A percentile compares a stretch with the other conserved stretches of the same genome.
These are phyloP conservation scores for Aspergillus wentii DNA, from an alignment of 495 filamentous ascomycete genomes.

Conservation along the genomic window DNA sequence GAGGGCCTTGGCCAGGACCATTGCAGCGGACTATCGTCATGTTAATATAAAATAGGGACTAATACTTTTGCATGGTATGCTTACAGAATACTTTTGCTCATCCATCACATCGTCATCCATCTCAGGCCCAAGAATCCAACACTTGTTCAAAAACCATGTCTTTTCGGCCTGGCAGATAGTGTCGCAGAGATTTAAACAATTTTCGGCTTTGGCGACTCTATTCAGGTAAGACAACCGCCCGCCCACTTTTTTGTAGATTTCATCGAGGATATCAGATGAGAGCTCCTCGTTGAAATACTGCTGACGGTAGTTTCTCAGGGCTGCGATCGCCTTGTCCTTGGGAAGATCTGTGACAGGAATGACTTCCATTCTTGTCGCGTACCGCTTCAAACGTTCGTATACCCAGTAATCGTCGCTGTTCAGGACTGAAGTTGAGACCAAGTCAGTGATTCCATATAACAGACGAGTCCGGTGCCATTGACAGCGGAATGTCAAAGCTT, in stretches of 20 bases:
- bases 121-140: conserved; percentile 83
- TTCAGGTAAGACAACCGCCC: conserved; percentile 83
- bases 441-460: too few relatives aligned
- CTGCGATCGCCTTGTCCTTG: conserved; percentile 67
- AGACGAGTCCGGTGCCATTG: too few relatives aligned
- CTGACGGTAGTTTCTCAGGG: conserved; percentile 68
- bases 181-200: conserved; percentile 75
- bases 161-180: conserved; percentile 78
- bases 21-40: conserved; percentile 66
- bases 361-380: conserved; percentile 88
- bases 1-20: conserved; percentile 87
- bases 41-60: conserved; percentile 5
- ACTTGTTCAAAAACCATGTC: conserved; percentile 92
- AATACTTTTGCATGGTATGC: conserved; percentile 15
- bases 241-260: conserved; percentile 80
- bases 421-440: too few relatives aligned
- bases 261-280: conserved; percentile 51
- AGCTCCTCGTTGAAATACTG: conserved; percentile 61
- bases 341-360: conserved; percentile 76
- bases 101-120: conserved; percentile 99
- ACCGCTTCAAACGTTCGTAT: conserved; percentile 86
- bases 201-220: conserved; percentile 71
- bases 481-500: too few relatives aligned
- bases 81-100: conserved; percentile 88
- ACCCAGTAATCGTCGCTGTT: conserved; percentile 98